phyloP scores from a whole-genome alignment of 2,329 filamentous ascomycete genomes.

The Dendrostoma leiphaemia region DNA sequence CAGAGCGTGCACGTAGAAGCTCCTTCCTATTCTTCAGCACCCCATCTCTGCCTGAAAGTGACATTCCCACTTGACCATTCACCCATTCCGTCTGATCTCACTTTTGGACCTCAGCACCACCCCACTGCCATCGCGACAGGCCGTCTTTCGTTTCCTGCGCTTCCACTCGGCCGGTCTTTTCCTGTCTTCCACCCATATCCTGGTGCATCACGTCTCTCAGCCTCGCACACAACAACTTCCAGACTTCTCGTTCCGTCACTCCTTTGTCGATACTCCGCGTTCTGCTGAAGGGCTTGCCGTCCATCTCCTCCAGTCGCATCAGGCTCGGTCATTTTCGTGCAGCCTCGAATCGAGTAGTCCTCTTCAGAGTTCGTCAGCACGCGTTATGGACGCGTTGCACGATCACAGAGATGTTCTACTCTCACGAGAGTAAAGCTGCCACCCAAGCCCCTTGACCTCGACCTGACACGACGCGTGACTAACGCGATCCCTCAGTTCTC shows the following conservation, averaged over 20 bases:
- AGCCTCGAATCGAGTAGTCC: not conserved
- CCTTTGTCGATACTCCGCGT: not conserved
- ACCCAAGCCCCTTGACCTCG: too few species aligned
- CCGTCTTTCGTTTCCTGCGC: too few species aligned
- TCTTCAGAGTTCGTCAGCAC: not conserved
- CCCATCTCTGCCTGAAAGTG: not conserved
- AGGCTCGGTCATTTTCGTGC: not conserved
- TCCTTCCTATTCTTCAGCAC: not conserved
- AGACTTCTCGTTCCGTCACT: not conserved
- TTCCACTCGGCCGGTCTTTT: not conserved
- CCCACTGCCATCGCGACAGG: too few species aligned
- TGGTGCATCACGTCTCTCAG: not conserved
- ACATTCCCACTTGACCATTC: not conserved
- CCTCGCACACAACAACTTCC: not conserved
- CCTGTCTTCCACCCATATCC: not conserved
- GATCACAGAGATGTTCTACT: conserved; percentile 77
- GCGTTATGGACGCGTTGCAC: not conserved
- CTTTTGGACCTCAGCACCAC: not conserved
- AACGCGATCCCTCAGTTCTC: conserved; percentile 55
- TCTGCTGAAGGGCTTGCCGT: too few species aligned
- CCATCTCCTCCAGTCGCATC: not conserved
- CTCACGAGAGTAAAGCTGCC: conserved; percentile 89
- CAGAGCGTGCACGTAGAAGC: not conserved
- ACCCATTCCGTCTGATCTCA: not conserved
- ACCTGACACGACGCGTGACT: conserved; percentile 18